Conservation (phyloP, 208 protist genomes). For the Crithidia expoeki region DNA sequence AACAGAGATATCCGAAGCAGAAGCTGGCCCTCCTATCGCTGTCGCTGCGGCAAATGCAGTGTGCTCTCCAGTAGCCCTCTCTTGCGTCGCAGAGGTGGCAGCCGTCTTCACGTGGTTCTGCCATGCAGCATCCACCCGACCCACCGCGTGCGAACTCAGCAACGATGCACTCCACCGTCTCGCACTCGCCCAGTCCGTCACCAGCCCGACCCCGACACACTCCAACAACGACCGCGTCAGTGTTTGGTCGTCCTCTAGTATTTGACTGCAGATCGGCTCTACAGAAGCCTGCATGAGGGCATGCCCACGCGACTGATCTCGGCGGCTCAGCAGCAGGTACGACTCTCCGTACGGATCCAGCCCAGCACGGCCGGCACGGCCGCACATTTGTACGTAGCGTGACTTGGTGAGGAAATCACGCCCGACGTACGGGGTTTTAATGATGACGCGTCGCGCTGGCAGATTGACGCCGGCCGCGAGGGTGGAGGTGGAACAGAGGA, state of each 20-base stretch:
- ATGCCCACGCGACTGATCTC: constrained; percentile 48
- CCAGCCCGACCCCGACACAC: constrained; percentile 77
- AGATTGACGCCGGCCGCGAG: constrained; percentile 94
- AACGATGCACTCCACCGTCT: constrained; percentile 51
- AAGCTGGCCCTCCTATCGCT: no score
- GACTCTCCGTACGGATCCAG: constrained; percentile 86
- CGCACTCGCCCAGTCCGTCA: constrained; percentile 45
- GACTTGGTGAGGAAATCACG: constrained; percentile 68
- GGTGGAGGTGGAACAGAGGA: constrained; percentile 93
- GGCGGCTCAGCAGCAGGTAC: constrained; percentile 63
- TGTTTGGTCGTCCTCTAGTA: constrained; percentile 44
- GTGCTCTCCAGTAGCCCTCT: not conserved
- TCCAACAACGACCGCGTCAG: constrained; percentile 76
- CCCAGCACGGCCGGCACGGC: constrained; percentile 82
- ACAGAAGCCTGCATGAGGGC: constrained; percentile 54
- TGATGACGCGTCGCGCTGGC: constrained; percentile 89
- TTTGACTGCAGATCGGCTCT: constrained; percentile 55
- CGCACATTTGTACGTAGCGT: constrained; percentile 86
- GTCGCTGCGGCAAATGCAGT: no score
- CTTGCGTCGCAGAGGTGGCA: not conserved
- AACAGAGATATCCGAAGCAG: not conserved
- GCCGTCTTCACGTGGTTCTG: not conserved
- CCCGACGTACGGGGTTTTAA: constrained; percentile 79
- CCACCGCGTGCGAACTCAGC: constrained; percentile 50
- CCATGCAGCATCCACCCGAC: constrained; percentile 48